Conservation (phyloP, 2,329 filamentous ascomycete species). For the Grosmannia clavigera region DNA sequence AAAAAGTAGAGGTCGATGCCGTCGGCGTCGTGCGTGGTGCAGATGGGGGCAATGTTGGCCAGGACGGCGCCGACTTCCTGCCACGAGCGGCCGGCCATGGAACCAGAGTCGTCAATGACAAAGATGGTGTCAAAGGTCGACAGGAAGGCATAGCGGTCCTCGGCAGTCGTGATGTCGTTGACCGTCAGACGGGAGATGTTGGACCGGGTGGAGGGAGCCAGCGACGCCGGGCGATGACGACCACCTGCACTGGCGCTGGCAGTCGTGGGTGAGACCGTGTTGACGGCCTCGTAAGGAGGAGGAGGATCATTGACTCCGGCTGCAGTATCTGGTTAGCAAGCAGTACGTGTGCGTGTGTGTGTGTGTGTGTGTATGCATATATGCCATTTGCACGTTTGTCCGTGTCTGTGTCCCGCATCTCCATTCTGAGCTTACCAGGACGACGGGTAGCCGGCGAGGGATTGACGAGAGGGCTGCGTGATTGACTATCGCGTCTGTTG, state of each 20-base stretch:
- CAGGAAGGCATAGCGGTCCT: slow-evolving; percentile 68
- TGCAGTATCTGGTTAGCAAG: neutral
- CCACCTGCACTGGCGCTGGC: neutral
- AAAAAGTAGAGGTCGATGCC: slow-evolving; percentile 89
- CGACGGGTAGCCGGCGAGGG: slow-evolving; percentile 11
- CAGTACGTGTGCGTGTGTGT: too few relatives aligned
- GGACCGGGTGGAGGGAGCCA: slow-evolving; percentile 14
- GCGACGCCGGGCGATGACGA: slow-evolving; percentile 9
- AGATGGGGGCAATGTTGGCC: slow-evolving; percentile 65
- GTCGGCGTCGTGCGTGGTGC: slow-evolving; percentile 65
- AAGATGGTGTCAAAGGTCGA: slow-evolving; percentile 74
- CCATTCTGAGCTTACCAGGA: slow-evolving; percentile 9
- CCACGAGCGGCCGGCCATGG: slow-evolving; percentile 73
- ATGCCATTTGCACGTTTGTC: too few relatives aligned
- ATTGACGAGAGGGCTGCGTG: slow-evolving; percentile 11
- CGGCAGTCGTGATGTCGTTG: slow-evolving; percentile 27
- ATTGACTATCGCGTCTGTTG: neutral
- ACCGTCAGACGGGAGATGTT: slow-evolving; percentile 4
- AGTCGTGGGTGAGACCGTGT: neutral
- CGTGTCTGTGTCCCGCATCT: neutral
- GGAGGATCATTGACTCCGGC: slow-evolving; percentile 22
- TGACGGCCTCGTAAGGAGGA: slow-evolving; percentile 18
- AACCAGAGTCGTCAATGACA: slow-evolving; percentile 82
- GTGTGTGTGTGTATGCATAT: too few relatives aligned
- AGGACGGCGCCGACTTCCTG: slow-evolving; percentile 59